phyloP scores from a whole-genome alignment of 805 yeast species.

The Cyberlindnera euphorbiiphila region DNA sequence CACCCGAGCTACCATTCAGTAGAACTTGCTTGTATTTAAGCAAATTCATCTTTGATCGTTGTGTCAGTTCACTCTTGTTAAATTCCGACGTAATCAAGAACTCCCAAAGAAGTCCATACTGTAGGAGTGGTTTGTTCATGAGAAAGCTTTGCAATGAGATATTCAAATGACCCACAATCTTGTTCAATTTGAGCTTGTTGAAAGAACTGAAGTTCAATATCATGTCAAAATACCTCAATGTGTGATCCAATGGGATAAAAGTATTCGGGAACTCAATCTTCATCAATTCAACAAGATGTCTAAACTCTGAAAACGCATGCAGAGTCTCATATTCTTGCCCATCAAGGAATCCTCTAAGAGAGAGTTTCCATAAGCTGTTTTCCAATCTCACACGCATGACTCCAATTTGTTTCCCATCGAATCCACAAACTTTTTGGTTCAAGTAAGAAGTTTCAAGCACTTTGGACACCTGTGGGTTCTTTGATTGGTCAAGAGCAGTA shows the following conservation, averaged over 20 bases:
- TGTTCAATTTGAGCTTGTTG: constrained; percentile 45
- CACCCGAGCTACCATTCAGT: constrained; percentile 12
- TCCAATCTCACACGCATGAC: constrained; percentile 35
- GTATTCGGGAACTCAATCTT: constrained; percentile 35
- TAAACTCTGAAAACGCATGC: constrained; percentile 32
- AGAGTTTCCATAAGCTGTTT: constrained; percentile 26
- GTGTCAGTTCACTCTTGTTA: constrained; percentile 33
- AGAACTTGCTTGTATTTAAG: constrained; percentile 29
- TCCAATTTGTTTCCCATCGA: constrained; percentile 29
- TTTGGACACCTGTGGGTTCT: constrained; percentile 33
- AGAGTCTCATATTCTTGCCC: constrained; percentile 15
- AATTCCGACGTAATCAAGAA: constrained; percentile 34
- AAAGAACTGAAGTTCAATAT: constrained; percentile 25
- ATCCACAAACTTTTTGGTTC: constrained; percentile 17
- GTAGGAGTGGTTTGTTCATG: constrained; percentile 33
- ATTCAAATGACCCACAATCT: constrained; percentile 46
- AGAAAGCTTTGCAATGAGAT: constrained; percentile 41
- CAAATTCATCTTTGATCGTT: constrained; percentile 28
- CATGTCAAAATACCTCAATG: constrained; percentile 21
- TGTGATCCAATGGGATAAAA: constrained; percentile 29
- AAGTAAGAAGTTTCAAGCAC: constrained; percentile 31
- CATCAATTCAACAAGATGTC: constrained; percentile 32
- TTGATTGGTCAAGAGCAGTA: constrained; percentile 45
- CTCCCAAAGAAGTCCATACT: constrained; percentile 40
- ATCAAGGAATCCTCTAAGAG: constrained; percentile 24